These are phyloP conservation scores for Kappamyces sp. DNA, from an alignment of 192 early-diverging fungal genomes.

Conservation along the genomic window DNA sequence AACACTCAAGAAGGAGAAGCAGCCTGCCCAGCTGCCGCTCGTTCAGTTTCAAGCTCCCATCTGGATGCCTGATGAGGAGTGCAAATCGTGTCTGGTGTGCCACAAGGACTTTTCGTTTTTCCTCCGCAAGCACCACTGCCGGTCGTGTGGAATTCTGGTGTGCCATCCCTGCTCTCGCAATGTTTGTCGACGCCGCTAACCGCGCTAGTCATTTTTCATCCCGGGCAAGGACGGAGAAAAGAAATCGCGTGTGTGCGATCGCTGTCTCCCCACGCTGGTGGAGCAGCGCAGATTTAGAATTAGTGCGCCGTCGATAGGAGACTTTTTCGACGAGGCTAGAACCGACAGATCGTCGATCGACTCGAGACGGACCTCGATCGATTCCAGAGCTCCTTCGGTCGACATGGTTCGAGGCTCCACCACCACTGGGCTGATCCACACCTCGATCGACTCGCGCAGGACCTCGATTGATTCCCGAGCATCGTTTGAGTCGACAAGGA, in stretches of 20 bases:
- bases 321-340: not conserved
- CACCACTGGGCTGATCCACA: no score
- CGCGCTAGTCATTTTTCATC: constrained; percentile 25
- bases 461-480: no score
- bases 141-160: constrained; percentile 75
- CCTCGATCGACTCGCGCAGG: no score
- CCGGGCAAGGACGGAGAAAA: constrained; percentile 23
- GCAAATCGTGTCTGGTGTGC: constrained; percentile 67
- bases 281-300: constrained; percentile 30
- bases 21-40: constrained; percentile 53
- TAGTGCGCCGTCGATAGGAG: not conserved
- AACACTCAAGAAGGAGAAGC: constrained; percentile 38
- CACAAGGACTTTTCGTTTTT: constrained; percentile 62
- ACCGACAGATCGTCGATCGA: not conserved
- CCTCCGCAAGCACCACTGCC: constrained; percentile 58
- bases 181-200: constrained; percentile 1
- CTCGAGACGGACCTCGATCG: not conserved
- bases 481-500: no score
- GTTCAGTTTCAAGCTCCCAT: constrained; percentile 65
- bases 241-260: constrained; percentile 33
- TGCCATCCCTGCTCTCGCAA: constrained; percentile 47
- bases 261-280: constrained; percentile 24
- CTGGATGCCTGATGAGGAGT: constrained; percentile 68
- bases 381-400: constrained; percentile 15
- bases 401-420: constrained; percentile 5